A percentile compares a stretch with the other conserved stretches of the same genome.
Evolutionary conservation across 176 grass and related monocot genomes (phyloP).

Genomic region (Carex cristatella): DNA sequence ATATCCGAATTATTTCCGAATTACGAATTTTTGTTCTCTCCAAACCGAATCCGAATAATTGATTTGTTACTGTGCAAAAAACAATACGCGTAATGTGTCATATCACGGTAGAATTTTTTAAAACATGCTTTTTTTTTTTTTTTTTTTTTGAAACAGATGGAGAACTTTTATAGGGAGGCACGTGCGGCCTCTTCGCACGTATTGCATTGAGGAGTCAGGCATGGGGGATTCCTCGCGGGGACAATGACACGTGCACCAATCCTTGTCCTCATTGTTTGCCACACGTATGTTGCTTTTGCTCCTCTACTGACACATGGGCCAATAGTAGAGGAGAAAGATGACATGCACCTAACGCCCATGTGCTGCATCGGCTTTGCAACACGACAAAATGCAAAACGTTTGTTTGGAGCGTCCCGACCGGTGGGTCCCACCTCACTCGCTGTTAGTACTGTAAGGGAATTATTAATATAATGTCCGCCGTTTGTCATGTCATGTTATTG

Average conservation of each 20-base stretch:
- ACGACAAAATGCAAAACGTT: not conserved
- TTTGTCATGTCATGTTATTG: not conserved
- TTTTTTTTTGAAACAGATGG: too few species aligned
- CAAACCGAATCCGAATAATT: too few species aligned
- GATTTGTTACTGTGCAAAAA: too few species aligned
- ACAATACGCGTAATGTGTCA: too few species aligned
- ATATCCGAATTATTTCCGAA: too few species aligned
- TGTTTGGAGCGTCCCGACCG: not conserved
- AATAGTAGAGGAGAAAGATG: conserved; percentile 9
- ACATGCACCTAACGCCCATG: conserved; percentile 21
- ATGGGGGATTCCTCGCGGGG: not conserved
- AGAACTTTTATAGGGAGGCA: too few species aligned
- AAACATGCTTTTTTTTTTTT: too few species aligned
- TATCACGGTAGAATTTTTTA: too few species aligned
- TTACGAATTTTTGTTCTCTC: too few species aligned
- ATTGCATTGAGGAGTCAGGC: not conserved
- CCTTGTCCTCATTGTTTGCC: not conserved
- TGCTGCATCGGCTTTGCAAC: not conserved
- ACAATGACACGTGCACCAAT: not conserved
- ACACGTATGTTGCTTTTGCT: conserved; percentile 2
- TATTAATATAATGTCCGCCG: not conserved
- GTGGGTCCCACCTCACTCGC: not conserved
- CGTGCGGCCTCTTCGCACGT: not conserved
- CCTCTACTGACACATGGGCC: not conserved
- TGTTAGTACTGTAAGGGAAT: not conserved